These are phyloP conservation scores for Tuber brumale DNA, from an alignment of 495 filamentous ascomycete species.

Conservation along the genomic window DNA sequence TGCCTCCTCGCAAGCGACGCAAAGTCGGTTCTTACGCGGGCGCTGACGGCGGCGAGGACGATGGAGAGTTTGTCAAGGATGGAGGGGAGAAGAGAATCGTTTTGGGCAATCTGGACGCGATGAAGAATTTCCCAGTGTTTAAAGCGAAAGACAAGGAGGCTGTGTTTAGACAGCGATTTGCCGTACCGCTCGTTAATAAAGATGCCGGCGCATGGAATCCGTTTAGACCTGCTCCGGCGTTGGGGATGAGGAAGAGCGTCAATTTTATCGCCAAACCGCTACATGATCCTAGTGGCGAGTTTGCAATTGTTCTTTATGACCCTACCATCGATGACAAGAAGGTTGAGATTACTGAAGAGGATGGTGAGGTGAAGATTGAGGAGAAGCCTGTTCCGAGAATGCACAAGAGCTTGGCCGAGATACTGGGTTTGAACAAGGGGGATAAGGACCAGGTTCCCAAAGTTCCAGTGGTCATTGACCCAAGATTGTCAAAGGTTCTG, in stretches of 20 bases:
- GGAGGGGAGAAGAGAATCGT: conserved; percentile 18
- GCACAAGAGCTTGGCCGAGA: conserved; percentile 92
- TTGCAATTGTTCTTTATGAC: conserved; percentile 93
- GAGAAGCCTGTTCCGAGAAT: conserved; percentile 48
- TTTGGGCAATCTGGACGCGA: conserved; percentile 78
- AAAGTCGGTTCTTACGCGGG: conserved; percentile 78
- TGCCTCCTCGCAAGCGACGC: conserved; percentile 76
- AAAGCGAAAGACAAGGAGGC: conserved; percentile 79
- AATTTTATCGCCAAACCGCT: conserved; percentile 83
- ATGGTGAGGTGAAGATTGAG: conserved; percentile 50
- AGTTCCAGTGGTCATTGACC: conserved; percentile 96
- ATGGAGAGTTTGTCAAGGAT: conserved; percentile 82
- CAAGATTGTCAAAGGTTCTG: conserved; percentile 79
- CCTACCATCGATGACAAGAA: conserved; percentile 84
- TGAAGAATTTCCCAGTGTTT: conserved; percentile 76
- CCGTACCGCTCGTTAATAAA: conserved; percentile 81
- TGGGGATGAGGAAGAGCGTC: conserved; percentile 77
- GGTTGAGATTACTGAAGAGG: conserved; percentile 48
- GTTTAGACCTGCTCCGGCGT: conserved; percentile 69
- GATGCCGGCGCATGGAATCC: conserved; percentile 62
- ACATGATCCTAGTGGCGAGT: conserved; percentile 92
- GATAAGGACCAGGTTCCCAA: conserved; percentile 71
- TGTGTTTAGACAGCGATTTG: conserved; percentile 74
- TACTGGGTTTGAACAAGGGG: conserved; percentile 87
- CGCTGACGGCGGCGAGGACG: conserved; percentile 68